Percentiles rank a stretch among this genome's conserved stretches.
Evolutionary conservation across 148 eudicot species (phyloP).

Genomic region (Chenopodium formosanum): DNA sequence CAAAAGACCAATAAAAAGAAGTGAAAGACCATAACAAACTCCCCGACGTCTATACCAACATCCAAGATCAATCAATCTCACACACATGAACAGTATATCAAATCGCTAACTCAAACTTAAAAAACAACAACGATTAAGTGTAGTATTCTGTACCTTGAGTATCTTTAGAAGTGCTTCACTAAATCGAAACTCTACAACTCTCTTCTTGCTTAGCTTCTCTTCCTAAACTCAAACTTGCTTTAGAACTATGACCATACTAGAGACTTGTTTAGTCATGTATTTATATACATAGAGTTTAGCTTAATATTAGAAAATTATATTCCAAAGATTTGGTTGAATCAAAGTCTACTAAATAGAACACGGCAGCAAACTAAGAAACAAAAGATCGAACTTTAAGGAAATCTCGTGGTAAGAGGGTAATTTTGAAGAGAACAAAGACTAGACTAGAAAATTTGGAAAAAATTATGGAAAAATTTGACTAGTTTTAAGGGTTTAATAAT

Average conservation of each 20-base stretch:
- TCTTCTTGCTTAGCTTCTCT: neutral
- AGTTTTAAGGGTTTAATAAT: neutral
- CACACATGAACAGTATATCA: too few relatives aligned
- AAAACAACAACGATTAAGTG: too few relatives aligned
- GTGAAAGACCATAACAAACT: neutral
- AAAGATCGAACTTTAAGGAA: neutral
- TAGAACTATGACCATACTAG: neutral
- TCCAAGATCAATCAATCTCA: too few relatives aligned
- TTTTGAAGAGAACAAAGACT: slow-evolving; percentile 1
- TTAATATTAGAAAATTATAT: too few relatives aligned
- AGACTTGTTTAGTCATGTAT: neutral
- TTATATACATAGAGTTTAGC: too few relatives aligned
- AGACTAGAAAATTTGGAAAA: neutral
- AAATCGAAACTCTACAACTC: neutral
- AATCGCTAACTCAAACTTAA: too few relatives aligned
- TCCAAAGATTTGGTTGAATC: neutral
- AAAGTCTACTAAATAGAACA: neutral
- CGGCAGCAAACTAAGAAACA: slow-evolving; percentile 4
- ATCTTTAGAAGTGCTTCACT: neutral
- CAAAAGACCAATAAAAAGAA: neutral
- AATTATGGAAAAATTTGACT: neutral
- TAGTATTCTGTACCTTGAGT: neutral
- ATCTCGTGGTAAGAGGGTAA: slow-evolving; percentile 4
- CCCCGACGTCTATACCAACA: too few relatives aligned
- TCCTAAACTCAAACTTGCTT: neutral